phyloP scores from a whole-genome alignment of 1,284 basidiomycete species.

The Butyriboletus appendiculatus region DNA sequence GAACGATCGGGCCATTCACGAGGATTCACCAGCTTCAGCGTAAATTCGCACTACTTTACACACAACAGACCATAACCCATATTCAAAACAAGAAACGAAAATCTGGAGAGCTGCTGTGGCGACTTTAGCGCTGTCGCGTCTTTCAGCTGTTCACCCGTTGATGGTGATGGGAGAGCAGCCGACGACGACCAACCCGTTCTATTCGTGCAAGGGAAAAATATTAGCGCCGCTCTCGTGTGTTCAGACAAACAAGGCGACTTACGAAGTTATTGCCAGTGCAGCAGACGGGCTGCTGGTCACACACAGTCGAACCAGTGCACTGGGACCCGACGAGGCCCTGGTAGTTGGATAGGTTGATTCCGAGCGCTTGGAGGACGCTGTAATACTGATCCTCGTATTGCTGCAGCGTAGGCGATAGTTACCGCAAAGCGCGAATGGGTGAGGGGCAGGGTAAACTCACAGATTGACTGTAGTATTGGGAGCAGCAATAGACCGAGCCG shows the following conservation, averaged over 20 bases:
- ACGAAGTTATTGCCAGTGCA: background rate
- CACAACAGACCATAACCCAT: too few species aligned
- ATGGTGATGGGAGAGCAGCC: background rate
- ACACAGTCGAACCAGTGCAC: background rate
- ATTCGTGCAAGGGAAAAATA: background rate
- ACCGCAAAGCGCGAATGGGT: background rate
- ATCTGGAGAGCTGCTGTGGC: too few species aligned
- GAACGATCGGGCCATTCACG: too few species aligned
- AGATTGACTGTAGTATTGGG: too few species aligned
- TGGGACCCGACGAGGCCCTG: background rate
- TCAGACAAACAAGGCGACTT: background rate
- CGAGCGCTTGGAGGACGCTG: background rate
- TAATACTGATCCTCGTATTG: rapidly evolving
- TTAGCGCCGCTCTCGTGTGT: background rate
- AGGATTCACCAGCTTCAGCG: too few species aligned
- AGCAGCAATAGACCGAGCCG: background rate
- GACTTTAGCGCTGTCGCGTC: too few species aligned
- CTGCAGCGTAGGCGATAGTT: background rate
- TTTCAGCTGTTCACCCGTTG: background rate
- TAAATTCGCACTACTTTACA: too few species aligned
- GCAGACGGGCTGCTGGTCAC: background rate
- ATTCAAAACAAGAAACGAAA: too few species aligned
- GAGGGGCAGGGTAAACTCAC: background rate
- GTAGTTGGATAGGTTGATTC: background rate
- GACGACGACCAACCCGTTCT: background rate